Conservation (phyloP, 805 yeast species). For the Candida tammaniensis region DNA sequence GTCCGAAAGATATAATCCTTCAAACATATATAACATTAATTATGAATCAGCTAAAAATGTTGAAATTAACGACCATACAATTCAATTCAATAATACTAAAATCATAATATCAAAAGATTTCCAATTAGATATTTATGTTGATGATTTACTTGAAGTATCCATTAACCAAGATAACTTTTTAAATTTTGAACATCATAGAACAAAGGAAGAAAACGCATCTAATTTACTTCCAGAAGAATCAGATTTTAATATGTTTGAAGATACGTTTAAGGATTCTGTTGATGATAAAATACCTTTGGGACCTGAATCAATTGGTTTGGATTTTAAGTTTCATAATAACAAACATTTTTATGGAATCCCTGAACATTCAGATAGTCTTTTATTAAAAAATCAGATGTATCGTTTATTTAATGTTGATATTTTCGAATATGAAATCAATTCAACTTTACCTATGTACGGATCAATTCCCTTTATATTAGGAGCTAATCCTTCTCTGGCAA, state of each 20-base stretch:
- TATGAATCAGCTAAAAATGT: slow-evolving; percentile 18
- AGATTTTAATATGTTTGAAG: slow-evolving; percentile 64
- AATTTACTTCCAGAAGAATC: slow-evolving; percentile 58
- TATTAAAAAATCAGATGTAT: slow-evolving; percentile 69
- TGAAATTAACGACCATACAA: not conserved
- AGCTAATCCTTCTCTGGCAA: slow-evolving; percentile 43
- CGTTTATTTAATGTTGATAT: slow-evolving; percentile 91
- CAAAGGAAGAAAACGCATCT: slow-evolving; percentile 23
- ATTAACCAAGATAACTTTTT: slow-evolving; percentile 70
- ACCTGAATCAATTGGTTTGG: slow-evolving; percentile 87
- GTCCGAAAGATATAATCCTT: slow-evolving; percentile 55
- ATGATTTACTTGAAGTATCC: slow-evolving; percentile 47
- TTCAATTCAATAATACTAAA: slow-evolving; percentile 1
- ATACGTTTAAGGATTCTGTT: slow-evolving; percentile 64
- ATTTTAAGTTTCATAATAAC: slow-evolving; percentile 61
- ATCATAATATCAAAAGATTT: slow-evolving; percentile 5
- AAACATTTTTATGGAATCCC: slow-evolving; percentile 88
- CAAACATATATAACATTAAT: slow-evolving; percentile 38
- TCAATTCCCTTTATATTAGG: slow-evolving; percentile 86
- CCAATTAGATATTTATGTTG: slow-evolving; percentile 31
- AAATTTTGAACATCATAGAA: slow-evolving; percentile 81
- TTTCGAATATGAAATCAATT: slow-evolving; percentile 84
- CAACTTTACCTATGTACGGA: slow-evolving; percentile 92
- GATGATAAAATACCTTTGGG: slow-evolving; percentile 71
- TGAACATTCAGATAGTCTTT: slow-evolving; percentile 84